phyloP scores from a whole-genome alignment of 2,329 filamentous ascomycete genomes.

The Colletotrichum tanaceti region DNA sequence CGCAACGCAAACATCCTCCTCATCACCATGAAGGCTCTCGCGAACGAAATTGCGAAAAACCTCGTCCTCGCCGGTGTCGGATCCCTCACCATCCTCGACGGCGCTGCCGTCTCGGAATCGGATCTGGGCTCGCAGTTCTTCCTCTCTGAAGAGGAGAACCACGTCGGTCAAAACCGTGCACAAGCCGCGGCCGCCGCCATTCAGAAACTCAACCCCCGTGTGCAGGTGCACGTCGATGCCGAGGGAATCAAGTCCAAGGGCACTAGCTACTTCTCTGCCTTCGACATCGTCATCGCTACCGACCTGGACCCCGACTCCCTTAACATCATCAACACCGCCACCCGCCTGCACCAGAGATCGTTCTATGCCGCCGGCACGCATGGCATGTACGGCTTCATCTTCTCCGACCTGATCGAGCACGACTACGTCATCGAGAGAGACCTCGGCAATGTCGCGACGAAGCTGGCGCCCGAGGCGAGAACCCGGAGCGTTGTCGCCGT shows the following conservation, averaged over 20 bases:
- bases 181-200: conserved; percentile 82
- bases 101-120: conserved; percentile 77
- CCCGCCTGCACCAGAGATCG: conserved; percentile 79
- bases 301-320: conserved; percentile 83
- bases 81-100: conserved; percentile 88
- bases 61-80: conserved; percentile 93
- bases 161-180: conserved; percentile 86
- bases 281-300: conserved; percentile 89
- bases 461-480: conserved; percentile 73
- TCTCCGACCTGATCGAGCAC: conserved; percentile 91
- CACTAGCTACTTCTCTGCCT: conserved; percentile 79
- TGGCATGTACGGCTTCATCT: conserved; percentile 94
- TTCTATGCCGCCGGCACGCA: conserved; percentile 92
- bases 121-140: conserved; percentile 90
- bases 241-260: conserved; percentile 74
- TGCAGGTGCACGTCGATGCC: conserved; percentile 78
- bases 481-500: conserved; percentile 82
- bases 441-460: conserved; percentile 77
- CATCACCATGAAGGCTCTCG: conserved; percentile 86
- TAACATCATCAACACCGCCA: conserved; percentile 85
- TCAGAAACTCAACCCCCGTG: conserved; percentile 88
- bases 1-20: conserved; percentile 90
- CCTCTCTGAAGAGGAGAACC: conserved; percentile 71
- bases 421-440: conserved; percentile 90
- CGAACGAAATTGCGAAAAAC: conserved; percentile 94